Evolutionary conservation across 2,329 filamentous ascomycete genomes (phyloP).

Genomic region (Seiridium unicorne): DNA sequence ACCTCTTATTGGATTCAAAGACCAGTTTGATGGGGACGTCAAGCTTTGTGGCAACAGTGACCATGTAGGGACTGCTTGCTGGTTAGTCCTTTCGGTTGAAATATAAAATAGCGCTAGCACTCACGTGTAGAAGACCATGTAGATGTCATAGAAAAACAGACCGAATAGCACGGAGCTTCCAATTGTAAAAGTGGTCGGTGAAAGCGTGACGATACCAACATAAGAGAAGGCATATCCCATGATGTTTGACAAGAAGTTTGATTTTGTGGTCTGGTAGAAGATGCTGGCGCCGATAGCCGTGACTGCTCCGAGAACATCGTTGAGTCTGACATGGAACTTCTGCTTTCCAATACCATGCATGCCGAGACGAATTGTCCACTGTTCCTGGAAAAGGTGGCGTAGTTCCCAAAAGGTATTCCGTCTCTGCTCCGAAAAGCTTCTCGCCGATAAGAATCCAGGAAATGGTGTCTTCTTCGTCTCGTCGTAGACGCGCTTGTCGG

Average conservation of each 20-base stretch:
- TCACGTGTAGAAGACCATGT: constrained; percentile 84
- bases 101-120: constrained; percentile 25
- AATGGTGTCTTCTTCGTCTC: constrained; percentile 34
- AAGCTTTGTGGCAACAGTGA: constrained; percentile 81
- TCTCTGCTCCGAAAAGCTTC: constrained; percentile 22
- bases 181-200: constrained; percentile 82
- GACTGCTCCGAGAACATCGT: constrained; percentile 55
- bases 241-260: constrained; percentile 70
- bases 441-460: constrained; percentile 33
- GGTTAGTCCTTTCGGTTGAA: constrained; percentile 15
- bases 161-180: constrained; percentile 75
- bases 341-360: constrained; percentile 50
- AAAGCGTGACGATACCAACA: constrained; percentile 76
- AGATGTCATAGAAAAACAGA: constrained; percentile 92
- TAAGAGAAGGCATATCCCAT: constrained; percentile 89
- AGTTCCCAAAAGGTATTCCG: constrained; percentile 44
- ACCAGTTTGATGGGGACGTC: constrained; percentile 93
- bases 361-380: constrained; percentile 49
- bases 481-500: constrained; percentile 23
- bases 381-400: constrained; percentile 46
- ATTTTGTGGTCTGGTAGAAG: constrained; percentile 65
- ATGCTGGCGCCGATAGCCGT: constrained; percentile 54
- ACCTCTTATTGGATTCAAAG: constrained; percentile 65
- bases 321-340: constrained; percentile 52
- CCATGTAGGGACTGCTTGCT: constrained; percentile 67